Conservation (phyloP, 1,139 yeast genomes). For the Protomyces inundatus region DNA sequence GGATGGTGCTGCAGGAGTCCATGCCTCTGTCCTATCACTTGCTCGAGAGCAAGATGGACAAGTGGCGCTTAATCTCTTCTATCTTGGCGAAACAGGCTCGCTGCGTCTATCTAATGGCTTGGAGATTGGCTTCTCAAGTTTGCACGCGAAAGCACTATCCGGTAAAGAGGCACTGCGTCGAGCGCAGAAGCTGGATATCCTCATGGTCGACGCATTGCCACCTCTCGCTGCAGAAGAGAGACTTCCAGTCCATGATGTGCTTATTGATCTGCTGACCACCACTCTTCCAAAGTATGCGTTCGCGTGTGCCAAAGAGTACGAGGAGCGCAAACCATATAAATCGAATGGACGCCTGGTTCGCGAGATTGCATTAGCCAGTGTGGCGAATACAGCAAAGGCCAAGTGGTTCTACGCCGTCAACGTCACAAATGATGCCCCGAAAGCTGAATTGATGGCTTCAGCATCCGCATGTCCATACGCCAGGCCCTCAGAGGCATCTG, state of each 20-base stretch:
- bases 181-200: slow-evolving; percentile 35
- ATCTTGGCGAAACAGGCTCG: slow-evolving; percentile 19
- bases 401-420: slow-evolving; percentile 76
- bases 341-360: slow-evolving; percentile 43
- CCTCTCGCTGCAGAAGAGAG: background rate
- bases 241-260: background rate
- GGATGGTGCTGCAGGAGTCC: slow-evolving; percentile 23
- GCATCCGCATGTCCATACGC: slow-evolving; percentile 39
- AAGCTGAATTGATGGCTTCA: slow-evolving; percentile 19
- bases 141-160: background rate
- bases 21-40: slow-evolving; percentile 1
- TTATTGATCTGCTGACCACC: background rate
- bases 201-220: background rate
- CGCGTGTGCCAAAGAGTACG: slow-evolving; percentile 31
- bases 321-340: slow-evolving; percentile 29
- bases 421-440: slow-evolving; percentile 35
- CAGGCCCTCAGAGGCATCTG: slow-evolving; percentile 59
- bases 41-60: slow-evolving; percentile 21
- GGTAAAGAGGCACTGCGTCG: slow-evolving; percentile 37
- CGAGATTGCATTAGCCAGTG: slow-evolving; percentile 59
- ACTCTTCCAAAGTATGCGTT: slow-evolving; percentile 10
- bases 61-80: slow-evolving; percentile 26
- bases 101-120: slow-evolving; percentile 20
- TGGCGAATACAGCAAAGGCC: slow-evolving; percentile 45
- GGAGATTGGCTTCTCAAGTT: slow-evolving; percentile 4